A percentile compares a stretch with the other conserved stretches of the same genome.
phyloP scores from a whole-genome alignment of 1,284 basidiomycete species.

The Ustilago loliicola region DNA sequence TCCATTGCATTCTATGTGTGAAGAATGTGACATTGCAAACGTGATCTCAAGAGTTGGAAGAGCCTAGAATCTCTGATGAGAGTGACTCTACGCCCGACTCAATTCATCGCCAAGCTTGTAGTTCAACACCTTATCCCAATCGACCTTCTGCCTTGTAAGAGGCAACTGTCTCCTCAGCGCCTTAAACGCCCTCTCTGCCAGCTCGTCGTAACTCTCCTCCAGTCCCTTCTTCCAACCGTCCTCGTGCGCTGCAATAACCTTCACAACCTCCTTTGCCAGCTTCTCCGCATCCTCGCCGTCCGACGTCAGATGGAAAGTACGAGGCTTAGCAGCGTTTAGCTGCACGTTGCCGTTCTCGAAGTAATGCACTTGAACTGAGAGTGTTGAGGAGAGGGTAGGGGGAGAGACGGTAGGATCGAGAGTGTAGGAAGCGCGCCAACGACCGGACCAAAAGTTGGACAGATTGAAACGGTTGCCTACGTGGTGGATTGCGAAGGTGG shows the following conservation, averaged over 20 bases:
- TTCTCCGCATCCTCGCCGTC: slow-evolving; percentile 3
- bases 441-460: slow-evolving; percentile 68
- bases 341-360: slow-evolving; percentile 70
- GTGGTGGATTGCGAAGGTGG: slow-evolving; percentile 57
- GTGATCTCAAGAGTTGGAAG: neutral
- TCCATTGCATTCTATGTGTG: neutral
- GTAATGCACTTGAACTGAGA: slow-evolving; percentile 66
- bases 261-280: slow-evolving; percentile 41
- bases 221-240: slow-evolving; percentile 59
- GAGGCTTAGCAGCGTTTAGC: slow-evolving; percentile 47
- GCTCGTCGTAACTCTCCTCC: slow-evolving; percentile 45
- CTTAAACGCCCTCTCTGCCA: slow-evolving; percentile 66
- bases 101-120: slow-evolving; percentile 62
- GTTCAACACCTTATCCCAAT: slow-evolving; percentile 69
- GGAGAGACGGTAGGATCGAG: slow-evolving; percentile 31
- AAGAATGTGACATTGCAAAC: neutral
- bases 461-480: slow-evolving; percentile 68
- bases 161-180: slow-evolving; percentile 64
- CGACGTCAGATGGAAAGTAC: slow-evolving; percentile 35
- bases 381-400: slow-evolving; percentile 12
- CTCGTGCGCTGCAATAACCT: slow-evolving; percentile 56
- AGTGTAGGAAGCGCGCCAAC: slow-evolving; percentile 63
- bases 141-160: slow-evolving; percentile 67
- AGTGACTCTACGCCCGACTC: slow-evolving; percentile 21
- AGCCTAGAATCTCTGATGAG: neutral